Evolutionary conservation across 176 grass and related monocot genomes (phyloP).

Genomic region (Oryza brachyantha): DNA sequence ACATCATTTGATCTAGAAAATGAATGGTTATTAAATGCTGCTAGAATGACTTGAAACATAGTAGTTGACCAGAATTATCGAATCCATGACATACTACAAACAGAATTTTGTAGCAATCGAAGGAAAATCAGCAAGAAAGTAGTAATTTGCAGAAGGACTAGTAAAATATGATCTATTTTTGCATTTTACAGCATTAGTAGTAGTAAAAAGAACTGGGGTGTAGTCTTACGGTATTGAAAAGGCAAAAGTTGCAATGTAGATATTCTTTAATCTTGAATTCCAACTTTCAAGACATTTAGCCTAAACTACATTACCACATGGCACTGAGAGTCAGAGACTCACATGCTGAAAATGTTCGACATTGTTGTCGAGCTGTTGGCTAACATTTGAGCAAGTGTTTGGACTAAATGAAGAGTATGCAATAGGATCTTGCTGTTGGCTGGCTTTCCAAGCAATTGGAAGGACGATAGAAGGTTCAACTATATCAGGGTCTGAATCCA

Average conservation of each 20-base stretch:
- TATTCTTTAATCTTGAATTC: background rate
- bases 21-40: background rate
- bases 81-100: background rate
- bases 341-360: no score
- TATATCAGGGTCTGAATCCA: slow-evolving; percentile 32
- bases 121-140: background rate
- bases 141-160: background rate
- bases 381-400: slow-evolving; percentile 8
- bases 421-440: background rate
- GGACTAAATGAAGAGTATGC: slow-evolving; percentile 29
- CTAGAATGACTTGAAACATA: background rate
- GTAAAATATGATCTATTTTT: background rate
- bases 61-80: background rate
- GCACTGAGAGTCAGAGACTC: background rate
- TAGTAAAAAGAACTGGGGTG: background rate
- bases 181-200: background rate
- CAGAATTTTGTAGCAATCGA: background rate
- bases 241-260: background rate
- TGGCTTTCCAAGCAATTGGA: slow-evolving; percentile 32
- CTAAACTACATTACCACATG: background rate
- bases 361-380: slow-evolving; percentile 17
- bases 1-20: background rate
- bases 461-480: slow-evolving; percentile 11
- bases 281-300: background rate
- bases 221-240: background rate